Conservation (phyloP, 2,329 filamentous ascomycete genomes). For the Fusarium mexicanum region DNA sequence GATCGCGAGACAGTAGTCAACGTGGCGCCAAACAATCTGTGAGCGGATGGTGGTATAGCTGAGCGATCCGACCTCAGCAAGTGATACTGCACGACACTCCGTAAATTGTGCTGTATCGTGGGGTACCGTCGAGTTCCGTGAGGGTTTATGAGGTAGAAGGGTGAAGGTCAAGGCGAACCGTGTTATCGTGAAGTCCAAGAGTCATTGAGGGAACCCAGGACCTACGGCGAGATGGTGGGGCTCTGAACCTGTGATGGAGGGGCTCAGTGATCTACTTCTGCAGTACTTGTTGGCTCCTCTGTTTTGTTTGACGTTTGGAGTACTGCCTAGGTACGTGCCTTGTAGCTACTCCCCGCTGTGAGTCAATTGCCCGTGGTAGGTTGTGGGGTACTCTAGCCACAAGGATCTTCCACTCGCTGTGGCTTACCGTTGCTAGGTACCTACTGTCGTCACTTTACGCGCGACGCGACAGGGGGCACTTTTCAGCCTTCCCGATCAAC, state of each 20-base stretch:
- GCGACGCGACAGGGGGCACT: slow-evolving; percentile 45
- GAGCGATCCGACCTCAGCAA: slow-evolving; percentile 1
- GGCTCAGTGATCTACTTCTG: slow-evolving; percentile 3
- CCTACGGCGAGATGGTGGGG: slow-evolving; percentile 24
- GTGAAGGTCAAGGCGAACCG: slow-evolving; percentile 27
- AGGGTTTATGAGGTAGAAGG: slow-evolving; percentile 2
- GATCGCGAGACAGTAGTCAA: slow-evolving; percentile 24
- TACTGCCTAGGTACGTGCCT: not conserved
- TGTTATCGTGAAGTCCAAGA: slow-evolving; percentile 38
- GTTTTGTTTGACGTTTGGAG: not conserved
- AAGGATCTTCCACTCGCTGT: slow-evolving; percentile 18
- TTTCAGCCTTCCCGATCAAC: slow-evolving; percentile 45
- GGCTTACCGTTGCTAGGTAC: slow-evolving; percentile 8
- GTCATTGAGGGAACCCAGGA: slow-evolving; percentile 36
- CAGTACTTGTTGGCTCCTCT: not conserved
- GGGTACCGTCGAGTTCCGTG: slow-evolving; percentile 4
- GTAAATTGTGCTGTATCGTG: slow-evolving; percentile 6
- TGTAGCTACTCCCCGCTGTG: not conserved
- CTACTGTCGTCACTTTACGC: slow-evolving; percentile 48
- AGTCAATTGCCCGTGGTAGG: slow-evolving; percentile 32
- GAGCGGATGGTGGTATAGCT: slow-evolving; percentile 6
- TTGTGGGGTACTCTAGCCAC: slow-evolving; percentile 23
- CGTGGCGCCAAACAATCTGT: slow-evolving; percentile 11
- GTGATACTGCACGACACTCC: slow-evolving; percentile 8
- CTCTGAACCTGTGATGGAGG: slow-evolving; percentile 31